Base-by-base conservation (phyloP, 2,329 filamentous ascomycete species). In the Fusarium metavorans region DNA sequence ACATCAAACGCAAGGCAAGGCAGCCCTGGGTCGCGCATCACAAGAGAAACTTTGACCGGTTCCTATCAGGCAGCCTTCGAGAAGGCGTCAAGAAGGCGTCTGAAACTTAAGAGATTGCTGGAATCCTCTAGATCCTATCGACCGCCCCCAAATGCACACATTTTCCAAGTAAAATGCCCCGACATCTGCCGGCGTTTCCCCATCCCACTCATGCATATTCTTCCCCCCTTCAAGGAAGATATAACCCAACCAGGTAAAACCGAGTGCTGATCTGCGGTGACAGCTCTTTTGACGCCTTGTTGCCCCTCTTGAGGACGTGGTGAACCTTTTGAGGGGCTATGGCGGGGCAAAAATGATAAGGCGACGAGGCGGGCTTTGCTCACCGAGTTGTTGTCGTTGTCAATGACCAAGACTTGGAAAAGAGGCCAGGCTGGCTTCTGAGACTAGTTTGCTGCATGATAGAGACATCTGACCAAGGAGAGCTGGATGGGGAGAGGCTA, bases 1-100 rank as follows among this genome's bases (percentile, higher is more conserved):
- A 32, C 43, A 48, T 48, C 39, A 41, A 41, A 20, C 18, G 27
- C 45, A 10, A 67, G 63, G 41, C 25, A 67, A 67, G 63, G 41
- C 25, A 67, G 66, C 65, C 34, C 23, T 23, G 37, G 11, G 71
- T 63, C 67, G 50, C 67, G 34, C 43, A 72, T 48, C 23, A 37
- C 32, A 9, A 23, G 58, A 43, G 35, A 16, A 27, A 34, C 20
- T 16, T 11, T 14, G 64, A 59, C 48, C 6, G 43, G 48, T 27
- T 67, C 48, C 41, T 23, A 52, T 64, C 48, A 74, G 71, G 67
- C 71, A 74, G 54, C 58, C 27, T 72, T 63, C 64, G 39, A 65
- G 71, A 74, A 74, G 67, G n/a, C 58, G 59, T 16, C 41, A 57
- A 54, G 62, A 71, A 67, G 25, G 57, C 41, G 39, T 50, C 27